Conservation (phyloP, 371 early-diverging fungal species). For the Mucor saturninus region DNA sequence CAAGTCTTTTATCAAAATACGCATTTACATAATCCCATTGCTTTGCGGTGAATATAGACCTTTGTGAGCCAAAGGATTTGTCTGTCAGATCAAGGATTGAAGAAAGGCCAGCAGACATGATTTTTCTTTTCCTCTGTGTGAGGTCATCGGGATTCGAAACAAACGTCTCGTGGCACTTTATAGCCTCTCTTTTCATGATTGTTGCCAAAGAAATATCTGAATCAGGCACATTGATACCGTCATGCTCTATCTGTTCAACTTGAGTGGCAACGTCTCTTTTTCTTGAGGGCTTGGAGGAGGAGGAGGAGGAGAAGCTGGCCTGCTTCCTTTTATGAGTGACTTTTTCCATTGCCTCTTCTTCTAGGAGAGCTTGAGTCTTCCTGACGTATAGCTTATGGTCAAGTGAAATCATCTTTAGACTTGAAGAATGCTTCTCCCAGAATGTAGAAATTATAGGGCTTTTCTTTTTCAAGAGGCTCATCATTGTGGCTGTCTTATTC, state of each 20-base stretch:
- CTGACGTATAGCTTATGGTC: no score
- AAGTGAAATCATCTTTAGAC: no score
- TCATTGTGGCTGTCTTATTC: no score
- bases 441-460: no score
- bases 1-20: slow-evolving; percentile 19
- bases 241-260: neutral
- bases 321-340: no score
- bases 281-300: no score
- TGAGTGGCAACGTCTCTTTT: no score
- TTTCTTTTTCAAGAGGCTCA: no score
- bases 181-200: slow-evolving; percentile 24
- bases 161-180: slow-evolving; percentile 10
- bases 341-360: no score
- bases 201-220: slow-evolving; percentile 19
- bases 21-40: slow-evolving; percentile 15
- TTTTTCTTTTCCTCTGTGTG: slow-evolving; percentile 11
- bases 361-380: no score
- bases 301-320: no score
- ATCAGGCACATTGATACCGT: slow-evolving; percentile 17
- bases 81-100: slow-evolving; percentile 23
- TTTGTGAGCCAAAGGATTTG: slow-evolving; percentile 17
- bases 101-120: slow-evolving; percentile 23
- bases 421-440: no score
- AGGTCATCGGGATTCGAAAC: slow-evolving; percentile 16
- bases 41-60: slow-evolving; percentile 9